Evolutionary conservation across 2,329 filamentous ascomycete species (phyloP), one percentile per base, ranked within the genome.

Genomic region (Talaromyces sp.): DNA sequence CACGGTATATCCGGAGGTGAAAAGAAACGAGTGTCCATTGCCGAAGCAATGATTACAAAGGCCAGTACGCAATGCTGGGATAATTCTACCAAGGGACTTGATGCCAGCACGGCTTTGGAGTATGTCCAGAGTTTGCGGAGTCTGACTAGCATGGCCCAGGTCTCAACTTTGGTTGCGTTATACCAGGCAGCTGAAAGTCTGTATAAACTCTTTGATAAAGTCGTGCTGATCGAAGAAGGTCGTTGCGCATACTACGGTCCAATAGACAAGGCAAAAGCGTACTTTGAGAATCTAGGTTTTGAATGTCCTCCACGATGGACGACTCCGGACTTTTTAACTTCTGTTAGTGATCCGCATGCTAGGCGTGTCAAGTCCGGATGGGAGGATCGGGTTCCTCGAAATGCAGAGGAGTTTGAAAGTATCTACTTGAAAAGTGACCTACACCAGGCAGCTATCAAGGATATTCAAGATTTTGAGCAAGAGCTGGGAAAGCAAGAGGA

Each of bases 21-120:
- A 74, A 82, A 88, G 64, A 93, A 95, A 79, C 87, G 92, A 74
- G 91, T 96, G 5, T 90, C 88, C 52, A 92, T 95, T 67, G 90
- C 90, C 1, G 91, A 95, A 76, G 91, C 91, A 69, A 84, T 89
- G 66, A 80, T 93, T 11, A 88, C 88, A 17, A 79, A 79, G n/a
- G 85, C 86, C 1, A 87, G 84, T 49, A 80, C 86, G 1, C 88
- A 91, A 73, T 89, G 88, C 67, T 95, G 91, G 91, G 92, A 90
- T 67, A 92, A 92, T 69, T 88, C 84, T 27, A 93, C 90, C 0
- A 83, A 86, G 61, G 91, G 91, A 11, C 81, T 94, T 0, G 91
- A 93, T 74, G 87, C 88, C 0, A 87, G 87, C 8, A 92, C 89
- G 0, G 90, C 90, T 0, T 77, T 92, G 45, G 89, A 91, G 70